Base-by-base conservation (phyloP, 2,329 filamentous ascomycete species). In the Endocalyx cinctus region DNA sequence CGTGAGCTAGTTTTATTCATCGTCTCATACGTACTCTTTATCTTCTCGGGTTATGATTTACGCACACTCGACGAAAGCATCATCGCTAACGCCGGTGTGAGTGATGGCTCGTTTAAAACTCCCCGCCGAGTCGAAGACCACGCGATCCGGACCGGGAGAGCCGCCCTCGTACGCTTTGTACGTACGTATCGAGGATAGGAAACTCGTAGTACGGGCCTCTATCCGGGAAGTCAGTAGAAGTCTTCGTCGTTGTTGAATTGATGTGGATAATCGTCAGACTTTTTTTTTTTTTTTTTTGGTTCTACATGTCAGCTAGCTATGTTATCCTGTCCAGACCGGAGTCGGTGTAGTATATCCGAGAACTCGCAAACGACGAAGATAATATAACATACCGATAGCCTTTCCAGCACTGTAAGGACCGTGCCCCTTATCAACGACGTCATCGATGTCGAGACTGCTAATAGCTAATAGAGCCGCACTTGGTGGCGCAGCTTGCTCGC, bases 31-130 rank as follows among this genome's bases (percentile, higher is more conserved):
- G n/a, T n/a, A n/a, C n/a, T n/a, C n/a, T n/a, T n/a, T n/a, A n/a
- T n/a, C n/a, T n/a, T n/a, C n/a, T n/a, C n/a, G n/a, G n/a, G n/a
- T n/a, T n/a, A n/a, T n/a, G n/a, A n/a, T n/a, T n/a, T n/a, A 36
- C 10, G 22, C 40, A 48, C 79, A 83, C n/a, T 59, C 67, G 38
- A 82, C 74, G 58, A 84, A 84, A 53, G 70, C 60, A 50, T 82
- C 74, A 5, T 73, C 41, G 17, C 35, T 41, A 10, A 38, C 78
- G 10, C 79, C 79, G 13, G 72, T 79, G 50, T 84, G 79, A 1
- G 79, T 84, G 45, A 84, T 81, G 19, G 74, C 58, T 17, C 70
- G 70, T 25, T 79, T 77, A 30, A 72, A 66, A 22, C 63, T 16
- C 15, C 42, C 42, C 13, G 29, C 18, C n/a, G 5, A 14, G 20